phyloP scores from a whole-genome alignment of 169 alveolate genomes.

The Eimeria tenella region DNA sequence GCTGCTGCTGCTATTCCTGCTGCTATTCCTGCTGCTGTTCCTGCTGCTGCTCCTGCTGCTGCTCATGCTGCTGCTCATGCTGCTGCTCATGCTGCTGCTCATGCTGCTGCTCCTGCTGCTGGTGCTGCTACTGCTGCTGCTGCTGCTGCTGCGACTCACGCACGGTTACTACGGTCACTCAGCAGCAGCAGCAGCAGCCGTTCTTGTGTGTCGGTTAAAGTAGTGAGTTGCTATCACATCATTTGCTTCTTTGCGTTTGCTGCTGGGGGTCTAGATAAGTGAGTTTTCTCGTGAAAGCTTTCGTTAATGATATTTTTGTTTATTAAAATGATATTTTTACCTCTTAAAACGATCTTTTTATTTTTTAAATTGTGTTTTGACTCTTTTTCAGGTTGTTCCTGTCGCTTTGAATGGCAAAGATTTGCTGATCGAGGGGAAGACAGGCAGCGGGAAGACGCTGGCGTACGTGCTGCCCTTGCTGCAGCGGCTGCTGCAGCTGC shows the following conservation, averaged over 20 bases:
- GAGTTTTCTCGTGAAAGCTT: neutral
- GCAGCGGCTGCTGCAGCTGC: slow-evolving; percentile 76
- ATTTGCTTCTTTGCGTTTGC: neutral
- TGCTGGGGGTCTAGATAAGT: neutral
- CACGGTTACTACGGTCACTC: neutral
- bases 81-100: neutral
- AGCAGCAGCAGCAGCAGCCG: neutral
- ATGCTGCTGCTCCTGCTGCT: neutral
- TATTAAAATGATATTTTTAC: neutral
- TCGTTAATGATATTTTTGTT: neutral
- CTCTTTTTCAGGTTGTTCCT: slow-evolving; percentile 77
- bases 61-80: neutral
- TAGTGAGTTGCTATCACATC: too few relatives aligned
- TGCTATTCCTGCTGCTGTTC: neutral
- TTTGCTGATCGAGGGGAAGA: slow-evolving; percentile 74
- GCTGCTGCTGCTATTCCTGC: neutral
- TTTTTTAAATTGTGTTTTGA: neutral
- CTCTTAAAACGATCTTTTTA: neutral
- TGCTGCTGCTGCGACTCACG: neutral
- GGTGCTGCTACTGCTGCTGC: neutral
- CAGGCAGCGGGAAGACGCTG: slow-evolving; percentile 83
- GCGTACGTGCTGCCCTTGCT: slow-evolving; percentile 82
- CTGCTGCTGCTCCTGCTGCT: neutral
- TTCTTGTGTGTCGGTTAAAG: neutral
- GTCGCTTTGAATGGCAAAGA: slow-evolving; percentile 77